A percentile compares a stretch with the other conserved stretches of the same genome.
Conservation (phyloP, 75 land plant genomes). For the Pseudotsuga menziesii region DNA sequence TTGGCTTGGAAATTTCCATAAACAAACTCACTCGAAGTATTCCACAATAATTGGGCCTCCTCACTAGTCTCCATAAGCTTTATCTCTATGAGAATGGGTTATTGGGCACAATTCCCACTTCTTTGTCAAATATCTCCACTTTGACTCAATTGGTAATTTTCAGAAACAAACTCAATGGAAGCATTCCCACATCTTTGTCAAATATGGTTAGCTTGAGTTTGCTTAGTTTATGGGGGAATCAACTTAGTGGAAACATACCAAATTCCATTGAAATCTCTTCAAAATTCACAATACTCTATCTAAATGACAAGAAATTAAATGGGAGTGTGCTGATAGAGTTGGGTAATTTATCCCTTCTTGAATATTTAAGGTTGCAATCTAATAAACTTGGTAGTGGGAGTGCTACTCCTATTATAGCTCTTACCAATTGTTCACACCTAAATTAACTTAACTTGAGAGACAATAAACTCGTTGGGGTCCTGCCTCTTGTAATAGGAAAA, state of each 20-base stretch:
- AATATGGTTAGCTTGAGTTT: neutral
- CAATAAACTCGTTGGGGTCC: conserved; percentile 12
- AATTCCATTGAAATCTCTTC: neutral
- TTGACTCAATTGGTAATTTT: too few relatives aligned
- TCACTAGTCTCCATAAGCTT: too few relatives aligned
- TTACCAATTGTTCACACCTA: conserved; percentile 5
- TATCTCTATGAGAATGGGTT: too few relatives aligned
- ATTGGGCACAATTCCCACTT: too few relatives aligned
- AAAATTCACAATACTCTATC: neutral
- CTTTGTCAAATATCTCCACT: too few relatives aligned
- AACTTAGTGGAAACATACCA: conserved; percentile 11
- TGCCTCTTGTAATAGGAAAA: conserved; percentile 10
- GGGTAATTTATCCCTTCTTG: conserved; percentile 22
- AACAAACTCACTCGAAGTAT: too few relatives aligned
- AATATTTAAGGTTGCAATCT: conserved; percentile 15
- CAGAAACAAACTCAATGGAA: too few relatives aligned
- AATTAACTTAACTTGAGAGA: conserved; percentile 7
- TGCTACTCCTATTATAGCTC: conserved; percentile 9
- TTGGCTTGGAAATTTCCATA: too few relatives aligned
- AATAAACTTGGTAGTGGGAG: conserved; percentile 7
- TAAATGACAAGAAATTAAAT: conserved; percentile 12
- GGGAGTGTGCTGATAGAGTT: conserved; percentile 17
- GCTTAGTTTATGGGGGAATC: conserved; percentile 6
- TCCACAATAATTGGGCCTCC: too few relatives aligned
- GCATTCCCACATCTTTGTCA: too few relatives aligned